Evolutionary conservation across 2,329 filamentous ascomycete genomes (phyloP).

Genomic region (Cercospora sp.): DNA sequence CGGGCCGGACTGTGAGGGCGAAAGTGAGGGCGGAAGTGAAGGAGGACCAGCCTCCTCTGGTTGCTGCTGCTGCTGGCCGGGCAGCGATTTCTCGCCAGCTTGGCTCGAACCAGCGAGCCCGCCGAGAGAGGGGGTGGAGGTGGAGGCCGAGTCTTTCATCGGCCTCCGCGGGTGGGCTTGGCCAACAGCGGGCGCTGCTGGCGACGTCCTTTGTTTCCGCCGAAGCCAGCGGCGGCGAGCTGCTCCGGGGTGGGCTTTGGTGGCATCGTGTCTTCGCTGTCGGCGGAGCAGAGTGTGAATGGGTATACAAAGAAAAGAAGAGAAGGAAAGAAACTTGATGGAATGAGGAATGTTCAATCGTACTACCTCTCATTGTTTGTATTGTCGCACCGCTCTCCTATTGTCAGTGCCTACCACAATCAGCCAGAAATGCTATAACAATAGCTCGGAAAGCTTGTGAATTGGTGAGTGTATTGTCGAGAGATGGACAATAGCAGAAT

Average conservation of each 20-base stretch:
- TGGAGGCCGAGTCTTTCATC: background rate
- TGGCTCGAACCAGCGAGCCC: background rate
- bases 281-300: background rate
- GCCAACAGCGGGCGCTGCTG: background rate
- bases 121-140: background rate
- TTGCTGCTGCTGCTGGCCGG: background rate
- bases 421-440: background rate
- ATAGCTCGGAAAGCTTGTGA: background rate
- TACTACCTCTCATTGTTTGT: conserved; percentile 4
- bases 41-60: background rate
- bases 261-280: background rate
- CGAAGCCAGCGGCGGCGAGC: conserved; percentile 2
- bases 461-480: background rate
- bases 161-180: background rate
- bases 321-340: background rate
- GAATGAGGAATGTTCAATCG: conserved; percentile 2
- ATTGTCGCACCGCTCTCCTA: background rate
- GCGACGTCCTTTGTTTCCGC: background rate
- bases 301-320: conserved; percentile 2
- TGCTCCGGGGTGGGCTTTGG: background rate
- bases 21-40: background rate
- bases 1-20: background rate
- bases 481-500: conserved; percentile 8
- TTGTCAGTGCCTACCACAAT: background rate
- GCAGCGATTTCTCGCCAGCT: background rate